Percentiles rank a stretch among this genome's conserved stretches.
phyloP scores from a whole-genome alignment of 139 green algal species.

The Chlamydomonas asymmetrica region DNA sequence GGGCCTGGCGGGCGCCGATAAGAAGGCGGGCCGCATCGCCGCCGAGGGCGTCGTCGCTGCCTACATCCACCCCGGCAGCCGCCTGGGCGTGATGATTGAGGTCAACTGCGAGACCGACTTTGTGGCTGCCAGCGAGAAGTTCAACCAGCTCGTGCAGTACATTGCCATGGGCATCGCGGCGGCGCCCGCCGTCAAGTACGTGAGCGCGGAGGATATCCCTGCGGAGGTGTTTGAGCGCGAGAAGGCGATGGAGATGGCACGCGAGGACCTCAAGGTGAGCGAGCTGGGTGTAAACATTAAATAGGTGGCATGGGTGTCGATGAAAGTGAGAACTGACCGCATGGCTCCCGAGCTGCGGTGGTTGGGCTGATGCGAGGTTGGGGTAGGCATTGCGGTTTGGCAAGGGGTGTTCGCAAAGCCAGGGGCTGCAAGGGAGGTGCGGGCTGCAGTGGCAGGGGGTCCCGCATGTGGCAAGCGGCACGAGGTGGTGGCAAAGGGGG shows the following conservation, averaged over 20 bases:
- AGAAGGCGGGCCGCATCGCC: slow-evolving; percentile 83
- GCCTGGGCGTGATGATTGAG: slow-evolving; percentile 80
- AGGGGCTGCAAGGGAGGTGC: too few relatives aligned
- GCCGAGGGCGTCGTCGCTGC: slow-evolving; percentile 44
- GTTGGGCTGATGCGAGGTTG: too few relatives aligned
- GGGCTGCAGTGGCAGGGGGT: too few relatives aligned
- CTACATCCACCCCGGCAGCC: slow-evolving; percentile 97
- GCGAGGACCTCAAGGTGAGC: slow-evolving; percentile 82
- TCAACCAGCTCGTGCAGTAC: slow-evolving; percentile 81
- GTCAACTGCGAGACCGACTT: slow-evolving; percentile 99
- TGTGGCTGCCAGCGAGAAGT: slow-evolving; percentile 87
- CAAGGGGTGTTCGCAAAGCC: too few relatives aligned
- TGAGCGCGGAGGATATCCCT: slow-evolving; percentile 74
- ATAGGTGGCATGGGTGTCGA: too few relatives aligned
- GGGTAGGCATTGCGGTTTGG: too few relatives aligned
- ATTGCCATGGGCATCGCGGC: slow-evolving; percentile 55
- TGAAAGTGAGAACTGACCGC: too few relatives aligned
- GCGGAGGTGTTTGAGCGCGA: slow-evolving; percentile 80
- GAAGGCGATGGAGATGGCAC: slow-evolving; percentile 92
- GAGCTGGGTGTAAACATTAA: too few relatives aligned
- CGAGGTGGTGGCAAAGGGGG: too few relatives aligned
- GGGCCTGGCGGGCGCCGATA: slow-evolving; percentile 90
- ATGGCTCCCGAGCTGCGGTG: too few relatives aligned
- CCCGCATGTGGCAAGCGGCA: too few relatives aligned
- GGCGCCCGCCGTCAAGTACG: slow-evolving; percentile 40